A percentile compares a stretch with the other conserved stretches of the same genome.
Evolutionary conservation across 371 early-diverging fungal species (phyloP).

Genomic region (Apophysomyces ossiformis): DNA sequence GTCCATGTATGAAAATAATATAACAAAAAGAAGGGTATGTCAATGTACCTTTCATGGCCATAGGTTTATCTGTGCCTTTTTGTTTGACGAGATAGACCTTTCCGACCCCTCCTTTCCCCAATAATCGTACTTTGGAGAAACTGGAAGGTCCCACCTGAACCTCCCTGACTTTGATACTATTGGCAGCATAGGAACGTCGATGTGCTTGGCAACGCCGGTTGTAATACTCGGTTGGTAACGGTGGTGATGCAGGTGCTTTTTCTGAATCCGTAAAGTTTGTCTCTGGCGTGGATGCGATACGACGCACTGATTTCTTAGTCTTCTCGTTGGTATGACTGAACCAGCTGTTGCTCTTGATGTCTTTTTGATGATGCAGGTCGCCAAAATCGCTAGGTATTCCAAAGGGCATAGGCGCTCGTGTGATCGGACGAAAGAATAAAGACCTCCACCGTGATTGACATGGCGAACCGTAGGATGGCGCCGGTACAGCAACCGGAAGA

Average conservation of each 20-base stretch:
- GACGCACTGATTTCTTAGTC: constrained; percentile 47
- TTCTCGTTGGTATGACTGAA: constrained; percentile 31
- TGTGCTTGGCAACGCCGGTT: constrained; percentile 25
- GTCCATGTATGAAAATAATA: neutral
- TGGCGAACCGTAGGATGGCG: constrained; percentile 2
- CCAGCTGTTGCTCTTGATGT: constrained; percentile 50
- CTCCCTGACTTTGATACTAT: constrained; percentile 78
- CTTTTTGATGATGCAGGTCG: constrained; percentile 24
- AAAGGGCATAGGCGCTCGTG: constrained; percentile 25
- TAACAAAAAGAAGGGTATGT: constrained; percentile 8
- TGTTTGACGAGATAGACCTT: constrained; percentile 94
- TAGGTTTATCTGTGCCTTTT: constrained; percentile 82
- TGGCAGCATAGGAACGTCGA: constrained; percentile 77
- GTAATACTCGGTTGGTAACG: neutral
- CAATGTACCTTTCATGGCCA: constrained; percentile 88
- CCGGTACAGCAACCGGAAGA: constrained; percentile 7
- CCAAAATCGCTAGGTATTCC: constrained; percentile 48
- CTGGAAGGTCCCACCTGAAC: constrained; percentile 86
- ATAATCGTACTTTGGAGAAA: constrained; percentile 82
- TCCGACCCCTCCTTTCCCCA: constrained; percentile 97
- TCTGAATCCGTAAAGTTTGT: constrained; percentile 37
- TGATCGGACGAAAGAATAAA: constrained; percentile 9
- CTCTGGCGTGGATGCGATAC: constrained; percentile 67
- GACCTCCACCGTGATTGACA: constrained; percentile 6
- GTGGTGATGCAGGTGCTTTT: neutral